Evolutionary conservation across 2,329 filamentous ascomycete species (phyloP).

Genomic region (Penicillium capsulatum): DNA sequence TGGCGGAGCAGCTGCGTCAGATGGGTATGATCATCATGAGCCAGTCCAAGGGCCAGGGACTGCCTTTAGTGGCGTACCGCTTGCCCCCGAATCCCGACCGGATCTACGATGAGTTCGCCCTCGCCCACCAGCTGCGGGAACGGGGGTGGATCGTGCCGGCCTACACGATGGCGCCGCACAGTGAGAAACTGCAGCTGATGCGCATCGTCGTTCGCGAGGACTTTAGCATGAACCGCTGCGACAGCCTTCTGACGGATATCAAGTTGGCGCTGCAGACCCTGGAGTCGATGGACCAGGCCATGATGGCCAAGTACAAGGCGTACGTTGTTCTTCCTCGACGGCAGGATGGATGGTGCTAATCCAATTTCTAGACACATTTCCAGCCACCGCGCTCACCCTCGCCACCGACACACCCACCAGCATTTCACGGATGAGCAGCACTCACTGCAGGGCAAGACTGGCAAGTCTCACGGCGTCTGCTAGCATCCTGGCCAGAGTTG

Average conservation of each 20-base stretch:
- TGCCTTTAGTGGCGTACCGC: constrained; percentile 88
- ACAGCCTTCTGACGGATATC: constrained; percentile 72
- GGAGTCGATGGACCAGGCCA: constrained; percentile 67
- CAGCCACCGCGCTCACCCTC: constrained; percentile 52
- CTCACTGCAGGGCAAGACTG: constrained; percentile 81
- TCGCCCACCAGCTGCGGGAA: constrained; percentile 80
- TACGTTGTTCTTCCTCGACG: constrained; percentile 38
- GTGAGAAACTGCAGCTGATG: constrained; percentile 80
- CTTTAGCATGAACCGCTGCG: constrained; percentile 77
- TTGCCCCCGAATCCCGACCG: constrained; percentile 56
- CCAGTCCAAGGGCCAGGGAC: constrained; percentile 67
- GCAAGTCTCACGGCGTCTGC: constrained; percentile 86
- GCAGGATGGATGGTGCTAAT: not conserved
- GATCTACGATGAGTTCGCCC: constrained; percentile 68
- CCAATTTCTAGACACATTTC: constrained; percentile 45
- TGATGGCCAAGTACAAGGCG: constrained; percentile 64
- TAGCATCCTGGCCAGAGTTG: no score
- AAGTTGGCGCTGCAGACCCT: constrained; percentile 70
- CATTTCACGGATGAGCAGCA: constrained; percentile 71
- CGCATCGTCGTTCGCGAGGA: constrained; percentile 90
- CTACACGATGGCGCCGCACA: constrained; percentile 94
- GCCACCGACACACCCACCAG: constrained; percentile 50
- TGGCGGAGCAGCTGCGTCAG: constrained; percentile 66
- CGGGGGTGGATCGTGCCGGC: constrained; percentile 91
- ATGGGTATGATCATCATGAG: constrained; percentile 88